Base-by-base conservation (phyloP, 1,139 yeast genomes). In the Saccharomyces hybrid region DNA sequence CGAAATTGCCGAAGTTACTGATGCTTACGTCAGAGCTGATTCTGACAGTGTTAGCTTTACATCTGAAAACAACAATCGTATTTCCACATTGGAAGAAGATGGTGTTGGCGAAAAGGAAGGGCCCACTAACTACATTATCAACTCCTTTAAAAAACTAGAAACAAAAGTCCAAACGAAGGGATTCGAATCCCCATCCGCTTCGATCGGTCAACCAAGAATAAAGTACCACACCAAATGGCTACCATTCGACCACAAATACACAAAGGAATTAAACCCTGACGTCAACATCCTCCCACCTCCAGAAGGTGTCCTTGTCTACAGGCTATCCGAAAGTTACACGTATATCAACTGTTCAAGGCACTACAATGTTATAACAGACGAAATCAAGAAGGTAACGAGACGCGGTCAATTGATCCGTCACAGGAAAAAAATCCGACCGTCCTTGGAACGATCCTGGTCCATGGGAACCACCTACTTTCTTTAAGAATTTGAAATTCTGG, bases 361-460 rank as follows among this genome's bases (percentile, higher is more conserved):
- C 70, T 76, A 81, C 50, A 97, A 90, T 63, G 71, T 72, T 42
- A 78, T 91, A 32, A 73, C 83, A 48, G 95, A 86, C 59, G 84
- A 85, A 64, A 83, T 86, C 47, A 84, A 83, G 68, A 70, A 73
- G 44, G 56, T 46, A 14, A 88, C 96, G 1, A 78, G 78, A 62
- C 78, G 87, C 55, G 91, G 91, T 27, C 76, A 77, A 53, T 73
- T 80, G 26, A 70, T 74, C 53, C 69, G 71, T 47, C 72, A 68
- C 51, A 67, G 74, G 19, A 74, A 76, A 52, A 52, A 78, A 81
- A 47, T 87, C 89, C 28, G 87, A 86, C 52, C 80, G 93, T 60
- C 91, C 96, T 21, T 91, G 97, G 96, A 90, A 90, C 68, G 95
- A 89, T 64, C 91, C 90, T 27, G 95, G 96, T 41, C 65, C 65